Percentiles rank a stretch among this genome's conserved stretches.
phyloP scores from a whole-genome alignment of 805 yeast genomes.

The Sugiyamaella valdiviana region DNA sequence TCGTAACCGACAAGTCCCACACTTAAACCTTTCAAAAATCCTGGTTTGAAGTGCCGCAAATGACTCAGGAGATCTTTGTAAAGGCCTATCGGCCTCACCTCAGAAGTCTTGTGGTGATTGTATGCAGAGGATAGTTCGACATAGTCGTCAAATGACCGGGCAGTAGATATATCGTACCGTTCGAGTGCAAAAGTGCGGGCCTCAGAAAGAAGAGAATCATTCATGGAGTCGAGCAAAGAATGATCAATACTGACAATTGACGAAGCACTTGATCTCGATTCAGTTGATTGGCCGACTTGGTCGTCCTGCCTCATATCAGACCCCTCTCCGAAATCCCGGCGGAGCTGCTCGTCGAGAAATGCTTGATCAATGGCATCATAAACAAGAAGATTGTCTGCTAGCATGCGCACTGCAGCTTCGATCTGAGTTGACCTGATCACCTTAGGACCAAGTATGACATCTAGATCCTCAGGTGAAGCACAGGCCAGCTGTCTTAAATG shows the following conservation, averaged over 20 bases:
- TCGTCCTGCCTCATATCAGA: not conserved
- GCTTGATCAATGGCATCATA: conserved; percentile 27
- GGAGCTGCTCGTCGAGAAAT: conserved; percentile 15
- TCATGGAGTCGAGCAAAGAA: conserved; percentile 2
- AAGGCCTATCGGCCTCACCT: conserved; percentile 1
- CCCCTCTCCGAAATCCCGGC: conserved; percentile 12
- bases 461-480: conserved; percentile 10
- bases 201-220: conserved; percentile 1
- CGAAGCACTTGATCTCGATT: too few species aligned
- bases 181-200: conserved; percentile 9
- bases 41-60: conserved; percentile 10
- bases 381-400: conserved; percentile 29
- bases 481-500: not conserved
- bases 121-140: conserved; percentile 6
- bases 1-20: conserved; percentile 17
- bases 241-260: conserved; percentile 1
- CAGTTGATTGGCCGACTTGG: too few species aligned
- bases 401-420: conserved; percentile 28
- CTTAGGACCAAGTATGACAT: conserved; percentile 23
- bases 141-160: conserved; percentile 4
- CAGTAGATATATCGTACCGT: conserved; percentile 1
- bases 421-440: conserved; percentile 24
- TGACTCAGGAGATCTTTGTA: conserved; percentile 5
- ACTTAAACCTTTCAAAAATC: conserved; percentile 19
- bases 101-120: conserved; percentile 2